phyloP scores from a whole-genome alignment of 805 yeast genomes.

The Clavispora santaluciae region DNA sequence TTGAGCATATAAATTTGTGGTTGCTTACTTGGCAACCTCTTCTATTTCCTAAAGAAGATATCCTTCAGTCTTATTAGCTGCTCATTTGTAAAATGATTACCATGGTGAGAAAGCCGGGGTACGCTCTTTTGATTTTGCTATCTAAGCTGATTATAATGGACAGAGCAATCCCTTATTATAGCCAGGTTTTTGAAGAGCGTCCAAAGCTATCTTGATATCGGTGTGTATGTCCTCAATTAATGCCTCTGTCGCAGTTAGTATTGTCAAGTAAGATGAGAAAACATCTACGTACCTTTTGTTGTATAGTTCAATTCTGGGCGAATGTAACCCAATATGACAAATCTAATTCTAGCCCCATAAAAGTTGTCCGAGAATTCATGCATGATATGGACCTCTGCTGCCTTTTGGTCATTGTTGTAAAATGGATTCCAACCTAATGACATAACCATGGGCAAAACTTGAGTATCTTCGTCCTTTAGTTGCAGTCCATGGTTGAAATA shows the following conservation, averaged over 20 bases:
- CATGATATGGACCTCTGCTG: conserved; percentile 83
- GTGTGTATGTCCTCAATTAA: conserved; percentile 75
- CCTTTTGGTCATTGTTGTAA: conserved; percentile 70
- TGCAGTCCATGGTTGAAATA: conserved; percentile 58
- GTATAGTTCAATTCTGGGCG: conserved; percentile 88
- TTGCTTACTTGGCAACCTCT: too few relatives aligned
- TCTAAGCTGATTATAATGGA: neutral
- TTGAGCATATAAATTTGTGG: too few relatives aligned
- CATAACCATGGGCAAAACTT: conserved; percentile 82
- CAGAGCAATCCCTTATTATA: neutral
- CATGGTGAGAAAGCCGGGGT: too few relatives aligned
- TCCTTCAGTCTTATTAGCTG: too few relatives aligned
- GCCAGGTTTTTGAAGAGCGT: conserved; percentile 29
- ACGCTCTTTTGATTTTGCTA: too few relatives aligned
- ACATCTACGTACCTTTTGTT: conserved; percentile 41
- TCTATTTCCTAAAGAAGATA: too few relatives aligned
- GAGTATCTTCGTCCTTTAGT: conserved; percentile 40
- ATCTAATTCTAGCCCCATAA: conserved; percentile 74
- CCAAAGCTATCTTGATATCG: conserved; percentile 68
- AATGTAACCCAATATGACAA: conserved; percentile 78
- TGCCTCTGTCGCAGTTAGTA: conserved; percentile 52
- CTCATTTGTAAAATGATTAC: too few relatives aligned
- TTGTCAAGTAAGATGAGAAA: neutral
- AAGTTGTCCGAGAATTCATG: conserved; percentile 65
- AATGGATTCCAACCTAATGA: conserved; percentile 96